These are phyloP conservation scores for Alternaria arborescens DNA, from an alignment of 2,329 filamentous ascomycete genomes.

Conservation along the genomic window DNA sequence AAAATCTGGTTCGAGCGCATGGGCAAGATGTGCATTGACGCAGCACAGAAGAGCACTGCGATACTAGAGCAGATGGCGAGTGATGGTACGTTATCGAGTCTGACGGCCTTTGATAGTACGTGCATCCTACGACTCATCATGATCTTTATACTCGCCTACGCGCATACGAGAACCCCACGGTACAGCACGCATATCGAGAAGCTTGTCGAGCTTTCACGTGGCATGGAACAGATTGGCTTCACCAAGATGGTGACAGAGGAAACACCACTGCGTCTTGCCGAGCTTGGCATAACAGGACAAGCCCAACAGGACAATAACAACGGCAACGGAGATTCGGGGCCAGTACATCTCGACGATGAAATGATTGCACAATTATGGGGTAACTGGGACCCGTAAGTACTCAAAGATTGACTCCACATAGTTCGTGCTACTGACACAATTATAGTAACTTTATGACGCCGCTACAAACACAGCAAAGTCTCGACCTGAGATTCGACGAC, in stretches of 20 bases:
- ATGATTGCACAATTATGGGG: conserved; percentile 44
- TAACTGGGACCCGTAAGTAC: conserved; percentile 43
- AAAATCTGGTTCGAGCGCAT: conserved; percentile 47
- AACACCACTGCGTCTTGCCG: conserved; percentile 42
- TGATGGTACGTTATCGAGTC: conserved; percentile 38
- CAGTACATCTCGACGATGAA: conserved; percentile 38
- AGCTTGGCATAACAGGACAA: conserved; percentile 40
- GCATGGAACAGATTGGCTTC: conserved; percentile 48
- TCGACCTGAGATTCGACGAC: conserved; percentile 46
- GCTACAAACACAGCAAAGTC: conserved; percentile 45
- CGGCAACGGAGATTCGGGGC: conserved; percentile 3
- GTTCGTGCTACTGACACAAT: conserved; percentile 1
- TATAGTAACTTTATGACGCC: conserved; percentile 44
- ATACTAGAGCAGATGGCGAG: conserved; percentile 43
- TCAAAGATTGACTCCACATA: neutral
- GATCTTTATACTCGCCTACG: conserved; percentile 49
- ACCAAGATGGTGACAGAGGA: conserved; percentile 47
- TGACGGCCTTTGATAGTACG: conserved; percentile 49
- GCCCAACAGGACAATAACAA: neutral
- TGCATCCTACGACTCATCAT: conserved; percentile 45
- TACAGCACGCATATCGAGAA: conserved; percentile 41
- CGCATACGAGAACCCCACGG: conserved; percentile 37
- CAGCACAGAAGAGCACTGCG: conserved; percentile 39
- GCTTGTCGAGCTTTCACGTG: conserved; percentile 29
- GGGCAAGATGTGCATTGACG: conserved; percentile 46